Conservation (phyloP, 1,139 yeast genomes). For the Kodamaea sp. region DNA sequence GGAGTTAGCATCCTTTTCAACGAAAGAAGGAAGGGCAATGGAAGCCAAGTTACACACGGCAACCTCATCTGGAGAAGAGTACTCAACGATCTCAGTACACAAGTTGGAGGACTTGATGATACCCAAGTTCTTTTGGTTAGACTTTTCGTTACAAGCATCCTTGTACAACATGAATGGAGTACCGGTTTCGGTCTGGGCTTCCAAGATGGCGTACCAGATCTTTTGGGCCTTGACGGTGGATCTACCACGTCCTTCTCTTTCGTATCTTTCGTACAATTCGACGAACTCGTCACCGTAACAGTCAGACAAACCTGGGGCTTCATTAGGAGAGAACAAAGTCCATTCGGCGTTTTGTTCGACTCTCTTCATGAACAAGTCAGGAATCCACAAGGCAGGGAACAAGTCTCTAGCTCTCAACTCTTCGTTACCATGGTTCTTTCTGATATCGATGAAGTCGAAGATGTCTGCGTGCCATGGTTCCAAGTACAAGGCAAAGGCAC, state of each 20-base stretch:
- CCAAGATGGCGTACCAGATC: constrained; percentile 83
- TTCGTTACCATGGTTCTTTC: constrained; percentile 60
- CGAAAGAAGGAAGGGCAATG: constrained; percentile 76
- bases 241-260: constrained; percentile 69
- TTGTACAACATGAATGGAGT: constrained; percentile 90
- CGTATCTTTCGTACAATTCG: constrained; percentile 68
- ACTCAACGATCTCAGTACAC: constrained; percentile 90
- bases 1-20: constrained; percentile 40
- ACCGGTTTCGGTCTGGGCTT: constrained; percentile 91
- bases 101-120: constrained; percentile 83
- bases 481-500: constrained; percentile 60
- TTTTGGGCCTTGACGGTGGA: constrained; percentile 80
- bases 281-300: constrained; percentile 82
- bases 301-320: constrained; percentile 81
- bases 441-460: constrained; percentile 51
- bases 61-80: constrained; percentile 82
- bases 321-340: constrained; percentile 87
- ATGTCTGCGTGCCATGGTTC: constrained; percentile 67
- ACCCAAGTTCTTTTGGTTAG: constrained; percentile 87
- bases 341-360: constrained; percentile 78
- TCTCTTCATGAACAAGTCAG: constrained; percentile 78
- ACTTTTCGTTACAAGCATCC: constrained; percentile 81
- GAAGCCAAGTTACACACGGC: constrained; percentile 93
- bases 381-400: constrained; percentile 61
- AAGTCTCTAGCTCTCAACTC: constrained; percentile 58